phyloP scores from a whole-genome alignment of 176 grass and related monocot genomes.

The Carex parvula region DNA sequence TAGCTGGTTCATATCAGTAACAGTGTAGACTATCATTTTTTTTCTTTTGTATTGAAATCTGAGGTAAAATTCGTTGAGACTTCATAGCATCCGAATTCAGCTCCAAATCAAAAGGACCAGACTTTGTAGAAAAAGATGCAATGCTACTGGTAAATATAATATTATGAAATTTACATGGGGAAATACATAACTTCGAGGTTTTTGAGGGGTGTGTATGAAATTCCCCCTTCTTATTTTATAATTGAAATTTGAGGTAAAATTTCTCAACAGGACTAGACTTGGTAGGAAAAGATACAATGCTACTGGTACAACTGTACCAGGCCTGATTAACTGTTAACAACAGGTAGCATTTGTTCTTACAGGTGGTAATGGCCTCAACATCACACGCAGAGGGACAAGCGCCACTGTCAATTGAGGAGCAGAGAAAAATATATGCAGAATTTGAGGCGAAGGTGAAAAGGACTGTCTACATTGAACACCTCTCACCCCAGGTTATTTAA shows the following conservation, averaged over 20 bases:
- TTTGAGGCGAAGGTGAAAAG: slow-evolving; percentile 65
- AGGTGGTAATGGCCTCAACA: slow-evolving; percentile 8
- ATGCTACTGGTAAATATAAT: not conserved
- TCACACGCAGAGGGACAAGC: not conserved
- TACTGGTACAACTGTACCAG: not conserved
- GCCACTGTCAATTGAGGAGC: slow-evolving; percentile 12
- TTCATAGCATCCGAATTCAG: too few species aligned
- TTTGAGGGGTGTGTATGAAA: too few species aligned
- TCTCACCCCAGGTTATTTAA: slow-evolving; percentile 34
- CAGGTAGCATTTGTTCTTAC: not conserved
- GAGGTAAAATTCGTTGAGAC: too few species aligned
- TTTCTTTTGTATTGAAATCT: too few species aligned
- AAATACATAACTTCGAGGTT: too few species aligned
- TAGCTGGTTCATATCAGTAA: too few species aligned
- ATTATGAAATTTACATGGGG: too few species aligned
- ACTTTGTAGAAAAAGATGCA: not conserved
- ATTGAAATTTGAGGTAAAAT: too few species aligned
- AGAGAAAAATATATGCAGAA: slow-evolving; percentile 43
- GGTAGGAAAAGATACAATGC: not conserved
- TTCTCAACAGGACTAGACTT: too few species aligned
- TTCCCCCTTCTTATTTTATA: too few species aligned
- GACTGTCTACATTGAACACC: slow-evolving; percentile 61
- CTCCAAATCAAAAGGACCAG: too few species aligned
- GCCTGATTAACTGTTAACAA: not conserved
- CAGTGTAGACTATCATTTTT: too few species aligned